Base-by-base conservation (phyloP, 1,139 yeast genomes). In the Lipomyces yarrowii region DNA sequence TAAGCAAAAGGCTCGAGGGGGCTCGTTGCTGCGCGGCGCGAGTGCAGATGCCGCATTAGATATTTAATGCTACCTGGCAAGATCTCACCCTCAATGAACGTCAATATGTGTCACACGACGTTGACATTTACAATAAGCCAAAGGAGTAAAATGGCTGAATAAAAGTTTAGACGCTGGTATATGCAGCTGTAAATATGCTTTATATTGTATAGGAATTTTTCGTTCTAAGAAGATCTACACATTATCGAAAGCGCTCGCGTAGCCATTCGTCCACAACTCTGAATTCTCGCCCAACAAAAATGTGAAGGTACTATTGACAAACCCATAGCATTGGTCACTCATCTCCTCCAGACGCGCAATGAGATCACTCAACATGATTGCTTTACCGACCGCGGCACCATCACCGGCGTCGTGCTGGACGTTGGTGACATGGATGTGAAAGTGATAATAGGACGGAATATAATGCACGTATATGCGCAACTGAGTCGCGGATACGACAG, bases 361-460 rank as follows among this genome's bases (percentile, higher is more conserved):
- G 1, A 92, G 84, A 70, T 90, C 96, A 69, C 91, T 97, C 57
- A 94, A 77, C 53, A 93, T 78, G 23, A 91, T 81, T 0, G 98
- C 97, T 73, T 89, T 90, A 0, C 98, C 98, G 11, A 86, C 87
- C 15, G 86, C 81, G 60, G 87, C 84, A 1, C 93, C 90, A 68
- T 85, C 86, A 7, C 92, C 94, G 60, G 96, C 96, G 0, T 87
- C 86, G 71, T 90, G 90, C 32, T 79, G 82, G 7, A 90, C 82
- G 72, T 89, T 89, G 32, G 92, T 96, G n/a, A 90, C 87, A 75
- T 94, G 99, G 51, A 94, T 83, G 76, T 94, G 99, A 81, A 94
- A 88, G 74, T 94, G 98, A 75, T 94, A 94, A 76, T 94, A 94
- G 0, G 97, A 90, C 0, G 99, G 99, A 70, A 93, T 98, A 76